Conservation (phyloP, 2,329 filamentous ascomycete genomes). For the Fusarium sp. region DNA sequence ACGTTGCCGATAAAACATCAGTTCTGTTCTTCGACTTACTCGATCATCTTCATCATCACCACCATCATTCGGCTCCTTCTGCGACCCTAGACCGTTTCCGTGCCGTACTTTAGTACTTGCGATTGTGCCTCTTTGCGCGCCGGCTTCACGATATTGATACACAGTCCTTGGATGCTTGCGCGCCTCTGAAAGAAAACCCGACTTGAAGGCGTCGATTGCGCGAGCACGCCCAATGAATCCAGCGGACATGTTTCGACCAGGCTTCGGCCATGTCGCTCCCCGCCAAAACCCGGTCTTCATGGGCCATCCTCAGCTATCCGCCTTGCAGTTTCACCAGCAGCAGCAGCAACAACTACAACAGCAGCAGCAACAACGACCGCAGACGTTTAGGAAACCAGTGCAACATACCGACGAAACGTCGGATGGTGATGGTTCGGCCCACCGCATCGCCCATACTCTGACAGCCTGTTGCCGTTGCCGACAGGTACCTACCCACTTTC, state of each 20-base stretch:
- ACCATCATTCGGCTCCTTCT: conserved; percentile 15
- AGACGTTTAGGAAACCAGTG: conserved; percentile 50
- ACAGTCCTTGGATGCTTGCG: conserved; percentile 27
- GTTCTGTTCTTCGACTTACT: conserved; percentile 1
- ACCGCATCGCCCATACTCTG: conserved; percentile 81
- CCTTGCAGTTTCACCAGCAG: conserved; percentile 44
- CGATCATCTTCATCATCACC: conserved; percentile 7
- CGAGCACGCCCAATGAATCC: conserved; percentile 65
- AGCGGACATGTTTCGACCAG: conserved; percentile 71
- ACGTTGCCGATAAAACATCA: conserved; percentile 16
- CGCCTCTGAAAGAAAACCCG: conserved; percentile 13
- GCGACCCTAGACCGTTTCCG: conserved; percentile 23
- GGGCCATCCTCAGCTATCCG: conserved; percentile 46
- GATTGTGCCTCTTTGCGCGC: conserved; percentile 33
- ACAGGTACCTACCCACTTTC: conserved; percentile 67
- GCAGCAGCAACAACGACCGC: conserved; percentile 39
- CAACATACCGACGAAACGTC: conserved; percentile 57
- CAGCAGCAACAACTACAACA: conserved; percentile 40
- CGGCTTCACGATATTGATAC: conserved; percentile 35
- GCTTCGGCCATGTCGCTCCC: conserved; percentile 62
- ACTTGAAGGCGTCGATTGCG: conserved; percentile 16
- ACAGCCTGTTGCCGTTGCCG: conserved; percentile 85
- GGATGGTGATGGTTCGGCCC: conserved; percentile 65
- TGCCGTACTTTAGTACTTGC: conserved; percentile 19
- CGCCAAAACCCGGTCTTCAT: conserved; percentile 54